These are phyloP conservation scores for Hordeum vulgare DNA, from an alignment of 176 grass and related monocot species.

Conservation along the genomic window MorexV3_pseudomolecules_assembly NC_058520.1:405409750-405410249, in stretches of 20 bases:
- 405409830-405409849: background rate
- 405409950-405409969: constrained; percentile 63
- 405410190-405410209: background rate
- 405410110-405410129: constrained; percentile 1
- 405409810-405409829: background rate
- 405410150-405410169: constrained; percentile 3
- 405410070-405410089: constrained; percentile 19
- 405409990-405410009: constrained; percentile 71
- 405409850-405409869: background rate
- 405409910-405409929: constrained; percentile 82
- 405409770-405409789: constrained; percentile 85
- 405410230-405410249: background rate
- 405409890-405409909: constrained; percentile 90
- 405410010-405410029: constrained; percentile 55
- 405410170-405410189: background rate
- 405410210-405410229: background rate
- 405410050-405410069: background rate
- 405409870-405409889: background rate
- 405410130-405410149: background rate
- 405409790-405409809: background rate
- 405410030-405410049: constrained; percentile 13
- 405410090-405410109: background rate
- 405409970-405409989: constrained; percentile 22
- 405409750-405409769: constrained; percentile 78
- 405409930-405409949: constrained; percentile 92